Conservation (phyloP, 192 early-diverging fungal genomes). For the Entomortierella beljakovae region DNA sequence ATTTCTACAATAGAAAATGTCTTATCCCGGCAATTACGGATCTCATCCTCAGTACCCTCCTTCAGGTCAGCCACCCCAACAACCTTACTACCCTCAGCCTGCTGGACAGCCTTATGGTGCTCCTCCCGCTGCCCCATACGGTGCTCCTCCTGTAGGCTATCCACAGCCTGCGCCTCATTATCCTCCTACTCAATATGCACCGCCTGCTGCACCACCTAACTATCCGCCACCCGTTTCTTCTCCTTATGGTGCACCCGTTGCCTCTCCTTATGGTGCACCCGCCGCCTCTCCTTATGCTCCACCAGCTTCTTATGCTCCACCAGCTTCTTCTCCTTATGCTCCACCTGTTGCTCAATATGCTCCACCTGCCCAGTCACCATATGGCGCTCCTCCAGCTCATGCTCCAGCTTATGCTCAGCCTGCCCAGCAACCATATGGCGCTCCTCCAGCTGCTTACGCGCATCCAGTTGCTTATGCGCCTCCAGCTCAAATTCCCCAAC, state of each 20-base stretch:
- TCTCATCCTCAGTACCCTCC: slow-evolving; percentile 17
- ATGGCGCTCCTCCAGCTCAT: slow-evolving; percentile 1
- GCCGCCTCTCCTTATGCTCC: slow-evolving; percentile 10
- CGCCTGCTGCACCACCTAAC: neutral
- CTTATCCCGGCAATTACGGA: slow-evolving; percentile 40
- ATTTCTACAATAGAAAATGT: slow-evolving; percentile 6
- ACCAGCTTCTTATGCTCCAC: neutral
- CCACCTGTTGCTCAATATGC: neutral
- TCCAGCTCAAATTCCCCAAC: slow-evolving; percentile 18
- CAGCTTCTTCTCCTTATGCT: slow-evolving; percentile 8
- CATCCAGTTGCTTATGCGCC: slow-evolving; percentile 3
- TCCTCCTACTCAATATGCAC: slow-evolving; percentile 2
- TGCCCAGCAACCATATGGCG: slow-evolving; percentile 35
- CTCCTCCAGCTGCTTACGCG: slow-evolving; percentile 8
- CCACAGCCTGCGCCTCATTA: neutral
- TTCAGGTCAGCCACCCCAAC: slow-evolving; percentile 18
- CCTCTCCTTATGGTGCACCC: slow-evolving; percentile 11
- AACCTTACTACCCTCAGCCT: slow-evolving; percentile 19
- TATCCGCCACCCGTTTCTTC: slow-evolving; percentile 14
- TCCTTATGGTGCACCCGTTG: slow-evolving; percentile 6
- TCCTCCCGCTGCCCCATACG: slow-evolving; percentile 44
- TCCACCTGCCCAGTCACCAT: slow-evolving; percentile 5
- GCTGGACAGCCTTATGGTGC: slow-evolving; percentile 18
- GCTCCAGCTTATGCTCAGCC: neutral
- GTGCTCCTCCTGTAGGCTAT: neutral